Evolutionary conservation across 345 rosid species (phyloP).

Genomic region (Rhodamnia argentea): DNA sequence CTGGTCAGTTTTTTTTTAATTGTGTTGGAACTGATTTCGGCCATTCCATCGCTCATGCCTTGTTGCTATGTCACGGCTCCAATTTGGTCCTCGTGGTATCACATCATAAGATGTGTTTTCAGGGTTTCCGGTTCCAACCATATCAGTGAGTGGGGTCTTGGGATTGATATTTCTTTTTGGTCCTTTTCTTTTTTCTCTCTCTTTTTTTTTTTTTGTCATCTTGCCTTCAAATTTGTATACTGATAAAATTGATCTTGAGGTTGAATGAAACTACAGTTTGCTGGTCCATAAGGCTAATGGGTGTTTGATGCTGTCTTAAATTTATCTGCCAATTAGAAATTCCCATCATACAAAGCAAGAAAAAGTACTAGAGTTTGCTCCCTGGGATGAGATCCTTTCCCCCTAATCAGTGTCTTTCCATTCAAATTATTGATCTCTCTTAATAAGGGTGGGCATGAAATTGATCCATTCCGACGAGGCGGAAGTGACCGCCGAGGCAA

Average conservation of each 20-base stretch:
- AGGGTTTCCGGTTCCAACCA: not conserved
- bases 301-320: not conserved
- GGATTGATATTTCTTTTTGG: not conserved
- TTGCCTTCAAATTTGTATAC: not conserved
- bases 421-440: not conserved
- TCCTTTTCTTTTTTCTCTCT: not conserved
- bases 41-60: not conserved
- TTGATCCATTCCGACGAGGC: not conserved
- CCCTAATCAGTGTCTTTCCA: not conserved
- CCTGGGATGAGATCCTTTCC: not conserved
- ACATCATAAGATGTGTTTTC: not conserved
- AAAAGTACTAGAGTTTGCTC: not conserved
- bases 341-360: not conserved
- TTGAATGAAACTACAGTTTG: not conserved
- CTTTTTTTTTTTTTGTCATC: not conserved
- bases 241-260: not conserved
- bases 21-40: not conserved
- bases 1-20: not conserved
- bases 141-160: not conserved
- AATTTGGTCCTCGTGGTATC: not conserved
- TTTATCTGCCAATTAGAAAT: not conserved
- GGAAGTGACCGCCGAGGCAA: not conserved
- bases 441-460: not conserved
- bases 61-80: not conserved
- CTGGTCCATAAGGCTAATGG: not conserved